Evolutionary conservation across 176 grass and related monocot species (phyloP), one percentile per base, ranked within the genome.

Genomic region (Paspalum notatum): DNA sequence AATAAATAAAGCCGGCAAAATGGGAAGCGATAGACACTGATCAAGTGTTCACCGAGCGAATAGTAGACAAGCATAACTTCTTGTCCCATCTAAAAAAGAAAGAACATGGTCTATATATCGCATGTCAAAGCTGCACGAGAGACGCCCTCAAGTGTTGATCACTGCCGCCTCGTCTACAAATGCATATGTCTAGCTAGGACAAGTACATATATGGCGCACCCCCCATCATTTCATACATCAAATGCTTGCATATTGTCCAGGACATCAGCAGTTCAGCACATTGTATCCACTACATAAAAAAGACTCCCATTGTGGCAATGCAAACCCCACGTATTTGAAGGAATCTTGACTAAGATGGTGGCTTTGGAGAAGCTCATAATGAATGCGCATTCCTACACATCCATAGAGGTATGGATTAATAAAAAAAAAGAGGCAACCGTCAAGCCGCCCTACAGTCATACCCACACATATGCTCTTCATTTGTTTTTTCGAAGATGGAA

Each of bases 321-420:
- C 54, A 44, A 60, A 71, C 49, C 83, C 69, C 72, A 81, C 83
- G 60, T 61, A 78, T 64, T 80, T 58, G 50, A 39, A 77, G 80
- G 83, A 97, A 97, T 93, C 85, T 97, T 97, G 90, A 91, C 88
- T 84, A 90, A 79, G 65, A 72, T 64, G 65, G 27, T 9, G 67
- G 5, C 74, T 71, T 65, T 73, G 37, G 40, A 59, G 65, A 69
- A 57, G 65, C 53, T 78, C 86, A 66, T 83, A 72, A 83, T 78
- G 74, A 75, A 55, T 1, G 46, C 42, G 45, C 13, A 43, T 72
- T 78, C 67, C 38, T 65, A 78, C 9, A 39, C 65, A 56, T 78
- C 40, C 47, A 53, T 55, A 38, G 41, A 71, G 37, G 11, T n/a
- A 47, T 60, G 24, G 45, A 49, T 11, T 43, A 48, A 49, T n/a